phyloP scores from a whole-genome alignment of 2,329 filamentous ascomycete species.

The Rhynchosporium graminicola region DNA sequence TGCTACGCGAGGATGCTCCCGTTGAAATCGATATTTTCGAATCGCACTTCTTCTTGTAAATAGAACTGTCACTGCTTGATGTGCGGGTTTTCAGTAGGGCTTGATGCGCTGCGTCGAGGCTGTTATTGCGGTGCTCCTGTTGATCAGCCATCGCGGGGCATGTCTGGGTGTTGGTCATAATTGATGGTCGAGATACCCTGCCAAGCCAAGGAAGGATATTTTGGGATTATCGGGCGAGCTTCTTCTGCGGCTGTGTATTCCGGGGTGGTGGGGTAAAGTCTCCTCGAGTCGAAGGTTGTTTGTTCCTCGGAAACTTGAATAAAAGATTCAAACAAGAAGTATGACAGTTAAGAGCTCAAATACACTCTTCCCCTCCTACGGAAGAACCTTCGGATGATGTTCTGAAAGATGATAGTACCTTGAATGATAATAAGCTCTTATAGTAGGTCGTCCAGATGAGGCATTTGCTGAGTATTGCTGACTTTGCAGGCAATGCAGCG shows the following conservation, averaged over 20 bases:
- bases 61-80: background rate
- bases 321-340: no score
- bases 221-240: background rate
- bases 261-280: slow-evolving; percentile 9
- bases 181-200: slow-evolving; percentile 4
- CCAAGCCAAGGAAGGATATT: slow-evolving; percentile 11
- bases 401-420: no score
- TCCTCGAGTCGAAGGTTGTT: background rate
- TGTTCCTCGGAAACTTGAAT: background rate
- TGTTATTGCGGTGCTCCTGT: background rate
- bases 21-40: slow-evolving; percentile 32
- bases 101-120: background rate
- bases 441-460: no score
- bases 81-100: background rate
- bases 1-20: slow-evolving; percentile 23
- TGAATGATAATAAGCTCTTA: no score
- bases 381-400: no score
- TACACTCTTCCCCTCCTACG: background rate
- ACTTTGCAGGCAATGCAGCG: background rate
- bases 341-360: background rate
- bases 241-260: background rate
- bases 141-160: slow-evolving; percentile 10
- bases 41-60: slow-evolving; percentile 19
- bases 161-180: background rate
- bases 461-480: background rate